phyloP scores from a whole-genome alignment of 129 eudicot species.

The Ambrosia artemisiifolia region DNA sequence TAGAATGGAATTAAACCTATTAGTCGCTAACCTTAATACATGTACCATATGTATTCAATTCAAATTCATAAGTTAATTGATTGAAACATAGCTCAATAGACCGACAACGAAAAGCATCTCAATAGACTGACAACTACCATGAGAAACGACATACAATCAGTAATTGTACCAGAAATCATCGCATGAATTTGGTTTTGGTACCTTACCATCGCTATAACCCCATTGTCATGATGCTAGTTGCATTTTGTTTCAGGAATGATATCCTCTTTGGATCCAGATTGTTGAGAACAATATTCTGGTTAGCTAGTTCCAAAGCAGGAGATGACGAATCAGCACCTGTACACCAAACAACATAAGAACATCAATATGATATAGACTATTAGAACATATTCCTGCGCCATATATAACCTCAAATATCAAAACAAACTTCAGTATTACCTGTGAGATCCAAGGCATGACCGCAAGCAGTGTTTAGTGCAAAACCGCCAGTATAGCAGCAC shows the following conservation, averaged over 20 bases:
- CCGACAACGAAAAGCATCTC: too few relatives aligned
- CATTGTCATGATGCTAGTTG: conserved; percentile 67
- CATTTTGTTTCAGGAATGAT: conserved; percentile 78
- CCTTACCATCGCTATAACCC: too few relatives aligned
- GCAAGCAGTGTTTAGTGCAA: conserved; percentile 77
- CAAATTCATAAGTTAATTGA: too few relatives aligned
- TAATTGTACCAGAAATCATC: too few relatives aligned
- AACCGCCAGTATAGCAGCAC: conserved; percentile 97
- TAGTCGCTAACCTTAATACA: too few relatives aligned
- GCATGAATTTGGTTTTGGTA: too few relatives aligned
- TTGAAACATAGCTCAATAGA: too few relatives aligned
- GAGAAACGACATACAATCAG: too few relatives aligned
- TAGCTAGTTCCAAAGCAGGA: conserved; percentile 85
- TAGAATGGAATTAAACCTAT: too few relatives aligned
- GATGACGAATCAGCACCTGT: conserved; percentile 84
- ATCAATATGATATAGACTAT: background rate
- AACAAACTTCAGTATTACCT: conserved; percentile 40
- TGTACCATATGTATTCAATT: too few relatives aligned
- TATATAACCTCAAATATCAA: background rate
- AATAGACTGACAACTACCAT: too few relatives aligned
- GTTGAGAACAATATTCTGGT: conserved; percentile 65
- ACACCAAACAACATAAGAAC: conserved; percentile 17
- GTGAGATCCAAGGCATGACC: conserved; percentile 80
- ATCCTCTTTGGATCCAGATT: conserved; percentile 52
- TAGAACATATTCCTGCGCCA: conserved; percentile 10